These are phyloP conservation scores for Ceraceosorus guamensis DNA, from an alignment of 1,284 basidiomycete species.

Conservation along the genomic window DNA sequence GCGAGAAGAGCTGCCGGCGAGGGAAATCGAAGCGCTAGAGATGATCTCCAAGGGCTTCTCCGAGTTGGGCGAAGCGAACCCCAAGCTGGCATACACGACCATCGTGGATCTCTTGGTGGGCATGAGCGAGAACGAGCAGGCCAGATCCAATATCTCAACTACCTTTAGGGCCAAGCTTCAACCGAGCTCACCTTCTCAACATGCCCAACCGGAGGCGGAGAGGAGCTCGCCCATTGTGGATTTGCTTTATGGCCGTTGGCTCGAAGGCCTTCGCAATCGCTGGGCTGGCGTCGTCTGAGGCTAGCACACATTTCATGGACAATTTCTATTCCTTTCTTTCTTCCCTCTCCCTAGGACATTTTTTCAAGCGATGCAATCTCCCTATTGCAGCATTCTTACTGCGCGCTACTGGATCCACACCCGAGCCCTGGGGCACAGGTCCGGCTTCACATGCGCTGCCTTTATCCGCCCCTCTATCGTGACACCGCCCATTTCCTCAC, in stretches of 20 bases:
- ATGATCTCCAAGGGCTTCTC: slow-evolving; percentile 82
- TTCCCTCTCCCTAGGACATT: too few relatives aligned
- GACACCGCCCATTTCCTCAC: too few relatives aligned
- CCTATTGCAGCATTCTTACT: too few relatives aligned
- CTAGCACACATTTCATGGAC: too few relatives aligned
- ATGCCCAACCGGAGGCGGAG: slow-evolving; percentile 21
- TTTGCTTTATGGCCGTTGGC: slow-evolving; percentile 87
- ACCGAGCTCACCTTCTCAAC: slow-evolving; percentile 7
- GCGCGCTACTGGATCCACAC: too few relatives aligned
- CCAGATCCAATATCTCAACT: slow-evolving; percentile 21
- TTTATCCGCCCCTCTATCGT: too few relatives aligned
- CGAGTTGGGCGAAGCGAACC: slow-evolving; percentile 71
- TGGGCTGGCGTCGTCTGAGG: slow-evolving; percentile 22
- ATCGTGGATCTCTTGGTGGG: slow-evolving; percentile 81
- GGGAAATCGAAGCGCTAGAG: slow-evolving; percentile 77
- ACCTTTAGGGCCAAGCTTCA: slow-evolving; percentile 26
- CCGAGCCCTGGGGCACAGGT: too few relatives aligned
- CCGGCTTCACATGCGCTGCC: too few relatives aligned
- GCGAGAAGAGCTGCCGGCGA: slow-evolving; percentile 68
- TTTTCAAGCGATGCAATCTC: too few relatives aligned
- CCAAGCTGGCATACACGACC: slow-evolving; percentile 73
- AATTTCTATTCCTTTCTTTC: too few relatives aligned
- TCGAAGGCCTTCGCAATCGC: slow-evolving; percentile 63
- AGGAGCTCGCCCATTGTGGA: slow-evolving; percentile 71
- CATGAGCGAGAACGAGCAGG: slow-evolving; percentile 58